Conservation (phyloP, 2,329 filamentous ascomycete genomes). For the Aspergillus novoparasiticus region DNA sequence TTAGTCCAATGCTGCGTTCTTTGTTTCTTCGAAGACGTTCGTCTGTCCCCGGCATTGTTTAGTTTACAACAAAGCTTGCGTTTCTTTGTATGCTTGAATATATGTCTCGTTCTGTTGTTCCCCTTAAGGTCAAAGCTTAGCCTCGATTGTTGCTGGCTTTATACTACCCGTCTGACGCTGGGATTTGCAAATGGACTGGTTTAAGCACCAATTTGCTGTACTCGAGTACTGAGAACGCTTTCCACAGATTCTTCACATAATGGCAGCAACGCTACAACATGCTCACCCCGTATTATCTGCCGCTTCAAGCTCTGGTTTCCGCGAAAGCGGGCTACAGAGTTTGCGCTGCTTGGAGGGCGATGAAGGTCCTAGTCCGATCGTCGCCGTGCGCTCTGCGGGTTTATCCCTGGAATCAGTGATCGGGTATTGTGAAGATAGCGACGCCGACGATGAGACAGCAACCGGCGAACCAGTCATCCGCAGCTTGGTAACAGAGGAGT, state of each 20-base stretch:
- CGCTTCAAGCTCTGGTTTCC: constrained; percentile 79
- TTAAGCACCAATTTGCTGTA: not conserved
- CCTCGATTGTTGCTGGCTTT: not conserved
- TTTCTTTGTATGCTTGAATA: not conserved
- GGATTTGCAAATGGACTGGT: not conserved
- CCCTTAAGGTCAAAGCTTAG: not conserved
- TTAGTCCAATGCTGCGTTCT: constrained; percentile 12
- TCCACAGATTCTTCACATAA: constrained; percentile 79
- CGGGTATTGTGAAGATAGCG: constrained; percentile 51
- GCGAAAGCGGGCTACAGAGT: constrained; percentile 76
- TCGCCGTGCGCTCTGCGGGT: constrained; percentile 82
- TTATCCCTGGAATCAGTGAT: constrained; percentile 80
- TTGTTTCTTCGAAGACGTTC: not conserved
- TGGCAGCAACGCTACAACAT: constrained; percentile 72
- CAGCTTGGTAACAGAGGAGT: constrained; percentile 65
- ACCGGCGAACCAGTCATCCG: constrained; percentile 46
- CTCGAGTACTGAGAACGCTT: constrained; percentile 25
- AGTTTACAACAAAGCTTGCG: constrained; percentile 4
- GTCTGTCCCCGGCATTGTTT: constrained; percentile 63
- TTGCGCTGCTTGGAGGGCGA: constrained; percentile 57
- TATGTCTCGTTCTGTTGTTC: constrained; percentile 5
- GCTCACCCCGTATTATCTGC: constrained; percentile 76
- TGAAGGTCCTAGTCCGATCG: constrained; percentile 65
- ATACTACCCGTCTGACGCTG: not conserved
- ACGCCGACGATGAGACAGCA: constrained; percentile 33